Base-by-base conservation (phyloP, 441 rosid species). In the Adansonia gregorii region DNA sequence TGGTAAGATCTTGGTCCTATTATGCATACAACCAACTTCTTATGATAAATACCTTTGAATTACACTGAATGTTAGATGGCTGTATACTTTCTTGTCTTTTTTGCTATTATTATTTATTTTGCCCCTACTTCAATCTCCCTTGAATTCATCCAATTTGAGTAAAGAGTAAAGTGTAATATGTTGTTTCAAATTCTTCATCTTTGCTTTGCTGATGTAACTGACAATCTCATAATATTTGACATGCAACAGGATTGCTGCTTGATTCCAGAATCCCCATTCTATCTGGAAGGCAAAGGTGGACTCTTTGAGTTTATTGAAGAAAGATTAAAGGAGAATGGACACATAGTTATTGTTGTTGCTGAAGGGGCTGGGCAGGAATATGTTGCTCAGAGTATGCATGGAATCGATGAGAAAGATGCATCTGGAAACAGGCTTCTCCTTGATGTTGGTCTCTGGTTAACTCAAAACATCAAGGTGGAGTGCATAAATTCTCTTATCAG, bases 361-460 rank as follows among this genome's bases (percentile, higher is more conserved):
- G 94, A 90, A 87, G 93, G 94, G 72, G 93, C 94, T 66, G 93
- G 94, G 41, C 94, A 91, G 77, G 90, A 86, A 63, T 88, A 81
- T 80, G 85, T 91, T 79, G 85, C 90, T 54, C 85, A 86, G 82
- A 86, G 88, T 85, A 86, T 88, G 87, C 79, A 20, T 64, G 77
- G 80, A 67, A 78, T 80, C 52, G 80, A 82, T 70, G 85, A 82
- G 86, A 89, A 83, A 87, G 94, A 91, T 71, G 91, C 82, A 46
- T 91, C 93, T 4, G 94, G 94, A 73, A 91, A 91, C 83, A 87
- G 88, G 79, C 85, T 91, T 71, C 88, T 91, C 78, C 90, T 85
- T 82, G 94, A 91, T 84, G 86, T 87, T 80, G 94, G 94, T 74
- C 88, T 80, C 59, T 91, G 94, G 94, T 84, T 91, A 80, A 83